Base-by-base conservation (phyloP, 2,329 filamentous ascomycete species). In the Biscogniauxia marginata region DNA sequence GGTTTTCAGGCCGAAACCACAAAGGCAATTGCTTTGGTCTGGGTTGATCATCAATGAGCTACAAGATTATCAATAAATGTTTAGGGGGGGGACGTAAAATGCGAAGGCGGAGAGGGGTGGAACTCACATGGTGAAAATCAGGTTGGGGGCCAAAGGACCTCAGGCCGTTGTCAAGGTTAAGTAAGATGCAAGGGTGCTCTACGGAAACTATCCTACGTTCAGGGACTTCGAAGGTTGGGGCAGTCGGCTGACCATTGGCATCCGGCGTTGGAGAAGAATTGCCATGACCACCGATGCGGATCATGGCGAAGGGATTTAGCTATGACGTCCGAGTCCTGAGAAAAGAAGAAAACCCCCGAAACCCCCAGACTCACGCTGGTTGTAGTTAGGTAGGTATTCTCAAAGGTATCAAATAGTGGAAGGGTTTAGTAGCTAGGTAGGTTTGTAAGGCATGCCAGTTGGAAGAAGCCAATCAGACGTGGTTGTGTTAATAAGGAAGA, bases 1-100 rank as follows among this genome's bases (percentile, higher is more conserved):
- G 87, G 71, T 96, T 91, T 61, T 91, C 84, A 21, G 89, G 90
- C 20, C 90, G 86, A 53, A 98, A 78, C 65, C 89, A 90, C n/a
- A 96, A 75, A 1, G 88, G 88, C 9, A 85, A 74, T 0, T 81
- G 80, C 54, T 78, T 77, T 46, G 80, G 77, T 2, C 74, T 72
- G 18, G 56, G 50, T 23, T 57, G 45, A 52, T 68, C 62, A 9
- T 58, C 55, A n/a, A 71, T 59, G 18, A 70, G 60, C 67, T 70
- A 58, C 30, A 44, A 22, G 16, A 8, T 25, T 23, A 49, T 45
- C 16, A 3, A 43, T 39, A 16, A n/a, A n/a, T n/a, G n/a, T n/a
- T n/a, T 47, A 34, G 19, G 25, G n/a, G 6, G 46, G 8, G 20
- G 20, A 23, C 16, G 30, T 24, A 34, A 18, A 47, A 16, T 23